Conservation (phyloP, 208 protist species). For the Crithidia bombi region DNA sequence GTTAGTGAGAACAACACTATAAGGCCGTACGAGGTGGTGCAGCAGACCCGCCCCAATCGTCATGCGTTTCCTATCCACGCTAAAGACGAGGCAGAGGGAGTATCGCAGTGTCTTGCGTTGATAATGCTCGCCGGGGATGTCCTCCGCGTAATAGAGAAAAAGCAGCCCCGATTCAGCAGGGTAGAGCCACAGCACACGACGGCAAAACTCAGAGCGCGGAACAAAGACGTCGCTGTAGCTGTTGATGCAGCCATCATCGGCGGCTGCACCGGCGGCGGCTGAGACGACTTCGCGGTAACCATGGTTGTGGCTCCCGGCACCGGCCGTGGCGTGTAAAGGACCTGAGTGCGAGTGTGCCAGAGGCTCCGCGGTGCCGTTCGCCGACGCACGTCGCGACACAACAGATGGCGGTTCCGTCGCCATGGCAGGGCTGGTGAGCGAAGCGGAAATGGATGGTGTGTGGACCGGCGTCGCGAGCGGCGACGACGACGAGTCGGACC, state of each 20-base stretch:
- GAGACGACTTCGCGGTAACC: constrained; percentile 5
- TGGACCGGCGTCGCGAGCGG: constrained; percentile 20
- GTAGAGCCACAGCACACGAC: constrained; percentile 72
- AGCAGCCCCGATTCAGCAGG: constrained; percentile 70
- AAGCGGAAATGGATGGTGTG: constrained; percentile 1
- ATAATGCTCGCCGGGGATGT: constrained; percentile 85
- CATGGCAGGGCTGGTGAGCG: not conserved
- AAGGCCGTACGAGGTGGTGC: constrained; percentile 63
- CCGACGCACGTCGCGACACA: not conserved
- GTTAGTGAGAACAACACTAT: constrained; percentile 74
- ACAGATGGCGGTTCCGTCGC: not conserved
- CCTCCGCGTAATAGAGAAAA: constrained; percentile 84
- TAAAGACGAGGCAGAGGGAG: constrained; percentile 81
- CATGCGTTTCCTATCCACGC: constrained; percentile 52
- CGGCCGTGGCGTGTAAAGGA: not conserved
- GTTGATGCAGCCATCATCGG: constrained; percentile 29
- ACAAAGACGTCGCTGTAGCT: constrained; percentile 82
- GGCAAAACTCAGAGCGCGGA: constrained; percentile 79
- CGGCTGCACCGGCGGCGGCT: not conserved
- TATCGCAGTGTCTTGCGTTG: constrained; percentile 85
- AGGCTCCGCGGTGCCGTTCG: not conserved
- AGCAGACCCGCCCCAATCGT: constrained; percentile 56
- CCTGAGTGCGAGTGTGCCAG: not conserved
- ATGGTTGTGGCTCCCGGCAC: not conserved
- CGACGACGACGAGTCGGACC: constrained; percentile 6